A percentile compares a stretch with the other conserved stretches of the same genome.
These are phyloP conservation scores for Hymenochaete sp. DNA, from an alignment of 1,284 basidiomycete species.

Conservation along the genomic window DNA sequence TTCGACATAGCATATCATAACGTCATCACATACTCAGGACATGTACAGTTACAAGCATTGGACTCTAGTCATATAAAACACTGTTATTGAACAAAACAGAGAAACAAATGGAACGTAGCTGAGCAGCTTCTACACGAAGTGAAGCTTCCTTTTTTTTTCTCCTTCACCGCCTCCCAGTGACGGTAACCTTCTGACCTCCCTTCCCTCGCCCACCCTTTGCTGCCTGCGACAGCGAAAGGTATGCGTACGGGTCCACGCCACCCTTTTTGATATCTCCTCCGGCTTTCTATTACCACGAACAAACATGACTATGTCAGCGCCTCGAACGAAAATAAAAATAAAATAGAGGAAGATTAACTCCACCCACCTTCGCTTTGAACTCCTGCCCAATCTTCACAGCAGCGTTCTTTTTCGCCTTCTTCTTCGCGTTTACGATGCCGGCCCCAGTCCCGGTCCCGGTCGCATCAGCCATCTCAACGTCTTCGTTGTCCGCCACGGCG, in stretches of 20 bases:
- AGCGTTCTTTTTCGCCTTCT: slow-evolving; percentile 44
- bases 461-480: slow-evolving; percentile 62
- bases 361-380: slow-evolving; percentile 75
- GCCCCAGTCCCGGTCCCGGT: slow-evolving; percentile 28
- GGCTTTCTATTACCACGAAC: slow-evolving; percentile 54
- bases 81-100: not conserved
- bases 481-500: slow-evolving; percentile 44
- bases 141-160: not conserved
- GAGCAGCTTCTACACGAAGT: not conserved
- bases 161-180: slow-evolving; percentile 38
- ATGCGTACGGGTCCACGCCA: slow-evolving; percentile 88
- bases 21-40: too few species aligned
- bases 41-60: too few species aligned
- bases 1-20: too few species aligned
- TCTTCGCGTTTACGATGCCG: slow-evolving; percentile 34
- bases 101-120: not conserved
- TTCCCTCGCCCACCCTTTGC: slow-evolving; percentile 52
- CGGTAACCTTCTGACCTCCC: slow-evolving; percentile 37
- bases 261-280: slow-evolving; percentile 87
- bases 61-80: too few species aligned
- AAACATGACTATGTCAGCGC: slow-evolving; percentile 1
- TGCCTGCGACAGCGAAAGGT: slow-evolving; percentile 75
- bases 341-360: not conserved
- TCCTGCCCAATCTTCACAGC: slow-evolving; percentile 71
- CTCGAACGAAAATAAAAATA: too few species aligned